Evolutionary conservation across 2,329 filamentous ascomycete genomes (phyloP).

Genomic region (Scedosporium apiospermum): DNA sequence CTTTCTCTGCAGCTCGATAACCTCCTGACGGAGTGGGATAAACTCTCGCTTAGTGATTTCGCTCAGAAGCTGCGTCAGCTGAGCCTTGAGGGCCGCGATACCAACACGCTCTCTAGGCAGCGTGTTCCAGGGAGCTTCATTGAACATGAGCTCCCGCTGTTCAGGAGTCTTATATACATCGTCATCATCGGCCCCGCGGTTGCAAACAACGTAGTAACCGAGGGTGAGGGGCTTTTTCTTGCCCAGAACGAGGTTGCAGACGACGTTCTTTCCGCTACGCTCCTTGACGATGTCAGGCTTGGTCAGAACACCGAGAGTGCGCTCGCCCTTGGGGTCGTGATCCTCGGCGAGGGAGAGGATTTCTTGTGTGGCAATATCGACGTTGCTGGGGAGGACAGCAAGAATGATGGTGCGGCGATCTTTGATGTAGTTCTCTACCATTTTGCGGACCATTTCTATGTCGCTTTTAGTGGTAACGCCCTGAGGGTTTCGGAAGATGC

Average conservation of each 20-base stretch:
- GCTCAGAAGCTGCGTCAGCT: conserved; percentile 16
- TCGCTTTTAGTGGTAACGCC: conserved; percentile 10
- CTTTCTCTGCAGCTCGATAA: conserved; percentile 7
- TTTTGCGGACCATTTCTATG: conserved; percentile 7
- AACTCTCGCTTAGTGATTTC: conserved; percentile 19
- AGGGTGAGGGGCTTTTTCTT: conserved; percentile 12
- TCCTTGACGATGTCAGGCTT: conserved; percentile 31
- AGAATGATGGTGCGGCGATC: conserved; percentile 39
- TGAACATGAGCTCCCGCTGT: conserved; percentile 27
- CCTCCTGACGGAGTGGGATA: conserved; percentile 15
- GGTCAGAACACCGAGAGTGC: conserved; percentile 35
- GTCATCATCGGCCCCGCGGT: conserved; percentile 15
- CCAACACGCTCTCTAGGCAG: conserved; percentile 16
- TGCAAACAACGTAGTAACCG: conserved; percentile 16
- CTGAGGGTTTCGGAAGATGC: conserved; percentile 11
- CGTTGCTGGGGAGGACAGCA: conserved; percentile 30
- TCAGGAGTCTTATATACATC: not conserved
- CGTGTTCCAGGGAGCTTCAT: conserved; percentile 22
- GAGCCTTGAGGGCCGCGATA: conserved; percentile 13
- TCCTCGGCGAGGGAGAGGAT: conserved; percentile 30
- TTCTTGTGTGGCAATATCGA: conserved; percentile 34
- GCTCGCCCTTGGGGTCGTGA: conserved; percentile 22
- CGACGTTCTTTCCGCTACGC: conserved; percentile 9
- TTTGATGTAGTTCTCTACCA: conserved; percentile 28
- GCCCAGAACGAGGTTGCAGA: conserved; percentile 11